Evolutionary conservation across 352 stramenopile species (phyloP).

Genomic region (Globisporangium iwayamae): DNA sequence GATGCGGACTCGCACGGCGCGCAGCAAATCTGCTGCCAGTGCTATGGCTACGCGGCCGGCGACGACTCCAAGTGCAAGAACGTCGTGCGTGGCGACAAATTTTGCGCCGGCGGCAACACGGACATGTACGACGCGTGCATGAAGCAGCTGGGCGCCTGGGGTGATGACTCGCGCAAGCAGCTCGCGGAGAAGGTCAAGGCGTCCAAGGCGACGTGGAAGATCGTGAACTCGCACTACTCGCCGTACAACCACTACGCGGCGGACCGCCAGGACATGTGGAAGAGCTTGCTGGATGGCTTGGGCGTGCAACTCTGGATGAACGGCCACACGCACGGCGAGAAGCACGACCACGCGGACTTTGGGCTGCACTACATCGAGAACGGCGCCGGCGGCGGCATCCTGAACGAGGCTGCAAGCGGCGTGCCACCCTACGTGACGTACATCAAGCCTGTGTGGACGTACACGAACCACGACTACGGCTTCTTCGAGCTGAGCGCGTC

Average conservation of each 20-base stretch:
- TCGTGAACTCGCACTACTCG: constrained; percentile 84
- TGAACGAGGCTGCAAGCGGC: constrained; percentile 73
- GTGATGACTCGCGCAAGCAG: constrained; percentile 64
- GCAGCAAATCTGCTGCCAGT: constrained; percentile 80
- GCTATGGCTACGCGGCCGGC: constrained; percentile 65
- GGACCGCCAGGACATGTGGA: constrained; percentile 57
- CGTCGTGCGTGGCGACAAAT: constrained; percentile 38
- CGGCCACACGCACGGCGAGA: constrained; percentile 76
- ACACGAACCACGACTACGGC: constrained; percentile 63
- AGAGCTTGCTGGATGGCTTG: constrained; percentile 37
- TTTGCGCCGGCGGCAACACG: constrained; percentile 52
- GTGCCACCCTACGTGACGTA: constrained; percentile 50
- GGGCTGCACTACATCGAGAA: constrained; percentile 78
- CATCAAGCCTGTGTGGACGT: constrained; percentile 58
- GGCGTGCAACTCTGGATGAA: constrained; percentile 68
- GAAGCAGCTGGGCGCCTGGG: constrained; percentile 60
- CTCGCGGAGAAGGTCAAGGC: constrained; percentile 41
- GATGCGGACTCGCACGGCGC: constrained; percentile 58
- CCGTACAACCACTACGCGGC: constrained; percentile 72
- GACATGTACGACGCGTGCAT: constrained; percentile 60
- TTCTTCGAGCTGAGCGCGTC: constrained; percentile 64
- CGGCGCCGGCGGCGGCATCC: constrained; percentile 71
- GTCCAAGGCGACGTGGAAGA: constrained; percentile 79
- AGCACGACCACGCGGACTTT: constrained; percentile 60
- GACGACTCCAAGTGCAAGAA: constrained; percentile 53